These are phyloP conservation scores for Sporisorium iseilematis-ciliati DNA, from an alignment of 1,284 basidiomycete species.

Conservation along the genomic window DNA sequence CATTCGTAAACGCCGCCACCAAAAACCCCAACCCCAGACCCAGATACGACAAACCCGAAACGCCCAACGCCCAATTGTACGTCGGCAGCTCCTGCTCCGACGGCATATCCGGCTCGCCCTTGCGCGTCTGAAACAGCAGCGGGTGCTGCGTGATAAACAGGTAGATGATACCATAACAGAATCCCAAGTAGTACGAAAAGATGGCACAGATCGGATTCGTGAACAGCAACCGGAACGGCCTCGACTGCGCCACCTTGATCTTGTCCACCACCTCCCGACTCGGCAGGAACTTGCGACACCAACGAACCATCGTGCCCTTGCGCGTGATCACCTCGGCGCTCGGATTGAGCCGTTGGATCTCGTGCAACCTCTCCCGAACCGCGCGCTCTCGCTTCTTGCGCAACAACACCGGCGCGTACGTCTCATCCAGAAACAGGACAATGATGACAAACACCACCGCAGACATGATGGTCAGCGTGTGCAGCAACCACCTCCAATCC, in stretches of 20 bases:
- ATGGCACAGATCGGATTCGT: constrained; percentile 68
- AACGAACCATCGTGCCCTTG: not conserved
- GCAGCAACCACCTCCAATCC: constrained; percentile 60
- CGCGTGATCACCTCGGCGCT: constrained; percentile 1
- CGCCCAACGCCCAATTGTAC: constrained; percentile 71
- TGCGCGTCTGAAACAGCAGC: constrained; percentile 69
- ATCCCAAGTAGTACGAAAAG: constrained; percentile 72
- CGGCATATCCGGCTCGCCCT: constrained; percentile 62
- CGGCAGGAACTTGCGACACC: constrained; percentile 6
- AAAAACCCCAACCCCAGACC: constrained; percentile 71
- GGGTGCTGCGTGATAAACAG: constrained; percentile 71
- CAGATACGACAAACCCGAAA: constrained; percentile 70
- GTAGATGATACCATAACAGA: constrained; percentile 71
- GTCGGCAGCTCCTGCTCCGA: constrained; percentile 63
- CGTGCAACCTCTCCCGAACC: constrained; percentile 14
- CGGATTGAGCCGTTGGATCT: constrained; percentile 27
- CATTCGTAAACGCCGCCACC: constrained; percentile 69
- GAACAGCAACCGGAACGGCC: constrained; percentile 70
- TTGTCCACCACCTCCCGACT: constrained; percentile 30
- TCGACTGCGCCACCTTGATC: constrained; percentile 63
- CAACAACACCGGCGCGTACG: constrained; percentile 59
- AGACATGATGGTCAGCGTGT: constrained; percentile 53
- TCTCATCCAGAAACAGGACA: constrained; percentile 50
- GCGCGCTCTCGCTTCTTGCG: constrained; percentile 45
- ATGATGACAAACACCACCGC: constrained; percentile 27